Conservation (phyloP, 2,329 filamentous ascomycete species). For the Verticillium nubilum region DNA sequence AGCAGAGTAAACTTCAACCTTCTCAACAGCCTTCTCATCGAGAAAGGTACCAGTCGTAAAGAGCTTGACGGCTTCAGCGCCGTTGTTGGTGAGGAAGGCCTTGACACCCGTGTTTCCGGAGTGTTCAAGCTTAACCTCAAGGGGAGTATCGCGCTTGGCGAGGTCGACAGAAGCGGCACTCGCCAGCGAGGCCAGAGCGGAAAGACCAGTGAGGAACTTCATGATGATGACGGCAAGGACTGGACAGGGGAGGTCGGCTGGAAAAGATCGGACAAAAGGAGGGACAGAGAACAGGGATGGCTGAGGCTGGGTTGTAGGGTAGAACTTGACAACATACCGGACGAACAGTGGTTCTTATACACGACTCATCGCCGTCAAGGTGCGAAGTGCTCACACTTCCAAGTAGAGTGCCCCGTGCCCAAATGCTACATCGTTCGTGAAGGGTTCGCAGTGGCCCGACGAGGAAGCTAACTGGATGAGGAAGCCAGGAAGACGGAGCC, state of each 20-base stretch:
- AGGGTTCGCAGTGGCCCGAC: neutral
- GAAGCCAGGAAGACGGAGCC: neutral
- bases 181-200: conserved; percentile 27
- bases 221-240: conserved; percentile 18
- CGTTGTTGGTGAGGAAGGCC: conserved; percentile 41
- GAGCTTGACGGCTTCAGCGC: conserved; percentile 34
- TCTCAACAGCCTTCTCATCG: conserved; percentile 41
- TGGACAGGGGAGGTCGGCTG: neutral
- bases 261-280: neutral
- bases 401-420: neutral
- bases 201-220: conserved; percentile 29
- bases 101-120: conserved; percentile 40
- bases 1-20: conserved; percentile 37
- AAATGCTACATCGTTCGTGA: neutral
- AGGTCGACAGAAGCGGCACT: conserved; percentile 23
- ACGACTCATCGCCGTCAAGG: neutral
- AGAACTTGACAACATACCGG: neutral
- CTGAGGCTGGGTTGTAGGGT: neutral
- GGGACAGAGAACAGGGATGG: neutral
- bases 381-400: no score
- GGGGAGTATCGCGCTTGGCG: conserved; percentile 26
- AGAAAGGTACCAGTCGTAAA: conserved; percentile 44
- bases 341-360: neutral
- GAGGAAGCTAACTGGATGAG: neutral
- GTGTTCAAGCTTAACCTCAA: conserved; percentile 32